These are phyloP conservation scores for Globisporangium mamillatum DNA, from an alignment of 352 stramenopile genomes.

Conservation along the genomic window DNA sequence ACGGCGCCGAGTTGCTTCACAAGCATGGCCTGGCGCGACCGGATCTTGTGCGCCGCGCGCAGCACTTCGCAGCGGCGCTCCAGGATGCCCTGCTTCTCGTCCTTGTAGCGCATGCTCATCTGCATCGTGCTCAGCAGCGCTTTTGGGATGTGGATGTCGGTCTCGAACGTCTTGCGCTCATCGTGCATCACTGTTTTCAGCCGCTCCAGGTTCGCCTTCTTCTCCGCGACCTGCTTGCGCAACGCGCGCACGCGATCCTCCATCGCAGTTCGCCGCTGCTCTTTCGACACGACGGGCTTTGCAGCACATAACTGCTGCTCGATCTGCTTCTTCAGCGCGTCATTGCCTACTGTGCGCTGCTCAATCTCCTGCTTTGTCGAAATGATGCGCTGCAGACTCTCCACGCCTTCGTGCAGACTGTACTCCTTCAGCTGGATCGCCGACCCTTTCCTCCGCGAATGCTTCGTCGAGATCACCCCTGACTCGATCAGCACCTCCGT, in stretches of 20 bases:
- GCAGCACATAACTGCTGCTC: constrained; percentile 37
- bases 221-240: constrained; percentile 49
- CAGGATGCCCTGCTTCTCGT: constrained; percentile 75
- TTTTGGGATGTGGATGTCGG: constrained; percentile 79
- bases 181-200: constrained; percentile 67
- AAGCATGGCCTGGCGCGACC: constrained; percentile 72
- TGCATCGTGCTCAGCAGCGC: constrained; percentile 73
- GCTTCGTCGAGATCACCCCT: constrained; percentile 61
- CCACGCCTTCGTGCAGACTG: constrained; percentile 67
- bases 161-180: constrained; percentile 74
- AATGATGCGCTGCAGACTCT: constrained; percentile 59
- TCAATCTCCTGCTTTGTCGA: constrained; percentile 47
- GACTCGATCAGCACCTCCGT: constrained; percentile 64
- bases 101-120: constrained; percentile 82
- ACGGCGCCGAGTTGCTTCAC: constrained; percentile 72
- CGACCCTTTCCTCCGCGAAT: constrained; percentile 70
- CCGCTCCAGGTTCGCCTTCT: constrained; percentile 51
- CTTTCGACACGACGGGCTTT: constrained; percentile 36
- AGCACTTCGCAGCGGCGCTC: constrained; percentile 74
- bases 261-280: constrained; percentile 45
- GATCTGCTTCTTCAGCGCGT: constrained; percentile 51
- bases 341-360: constrained; percentile 38
- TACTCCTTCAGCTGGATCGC: constrained; percentile 81
- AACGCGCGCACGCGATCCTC: constrained; percentile 52
- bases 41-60: constrained; percentile 79